Base-by-base conservation (phyloP, 2,329 filamentous ascomycete genomes). In the Dactylellina drechsleri region DNA sequence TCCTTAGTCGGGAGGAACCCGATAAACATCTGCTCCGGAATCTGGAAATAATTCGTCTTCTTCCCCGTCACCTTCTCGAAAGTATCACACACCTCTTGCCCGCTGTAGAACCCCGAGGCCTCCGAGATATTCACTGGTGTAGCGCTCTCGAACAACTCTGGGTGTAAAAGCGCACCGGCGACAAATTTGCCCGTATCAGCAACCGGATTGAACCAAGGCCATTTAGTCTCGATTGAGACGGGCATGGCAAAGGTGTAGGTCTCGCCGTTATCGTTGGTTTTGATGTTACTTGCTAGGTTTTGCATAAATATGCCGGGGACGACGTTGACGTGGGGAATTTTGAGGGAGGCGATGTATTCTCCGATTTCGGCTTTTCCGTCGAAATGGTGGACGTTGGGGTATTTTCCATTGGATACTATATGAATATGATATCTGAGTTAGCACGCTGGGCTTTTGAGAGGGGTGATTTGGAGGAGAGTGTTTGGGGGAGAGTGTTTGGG, bases 301-400 rank as follows among this genome's bases (percentile, higher is more conserved):
- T 84, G 80, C 85, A 87, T 87, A 78, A 87, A 89, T 59, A 82
- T 82, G 0, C 83, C 87, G 0, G 86, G 84, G n/a, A 84, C 80
- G 78, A 86, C 84, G 79, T 88, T 88, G 0, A 86, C 84, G 10
- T 82, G 83, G 0, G 84, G 83, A 1, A 89, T 80, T 0, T 83
- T 83, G 2, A 85, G 80, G 0, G 78, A 66, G 16, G 85, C 84
- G 54, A 87, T 84, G 78, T 89, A 87, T n/a, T 82, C 77, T 77
- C 87, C 86, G 0, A 86, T 83, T 12, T 84, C 81, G 18, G 86
- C 86, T 79, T 89, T 89, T 79, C 80, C 82, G 80, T 89, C 87
- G 73, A 89, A 89, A 76, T 86, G 85, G 74, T 83, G 59, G 1
- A 80, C 78, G 72, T 80, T 77, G 36, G 64, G 50, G 43, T 80